phyloP scores from a whole-genome alignment of 768 basidiomycete species.

The Naganishia vishniacii region DNA sequence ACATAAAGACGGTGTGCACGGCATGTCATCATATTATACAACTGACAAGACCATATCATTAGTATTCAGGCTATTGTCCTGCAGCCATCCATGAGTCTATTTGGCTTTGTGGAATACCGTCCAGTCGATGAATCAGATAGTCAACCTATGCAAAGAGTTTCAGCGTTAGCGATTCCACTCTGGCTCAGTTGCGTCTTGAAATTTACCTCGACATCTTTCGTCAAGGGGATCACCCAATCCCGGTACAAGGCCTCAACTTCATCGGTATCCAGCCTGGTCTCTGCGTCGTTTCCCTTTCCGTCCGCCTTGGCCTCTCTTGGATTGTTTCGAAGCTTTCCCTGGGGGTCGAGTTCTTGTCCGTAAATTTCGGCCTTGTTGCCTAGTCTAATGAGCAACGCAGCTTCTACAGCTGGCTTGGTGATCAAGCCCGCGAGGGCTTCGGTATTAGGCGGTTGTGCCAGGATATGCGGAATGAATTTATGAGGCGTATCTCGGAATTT shows the following conservation, averaged over 20 bases:
- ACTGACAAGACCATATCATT: neutral
- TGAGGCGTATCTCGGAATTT: slow-evolving; percentile 85
- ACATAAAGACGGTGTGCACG: slow-evolving; percentile 4
- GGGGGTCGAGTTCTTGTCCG: slow-evolving; percentile 74
- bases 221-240: slow-evolving; percentile 91
- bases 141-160: slow-evolving; percentile 63
- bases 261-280: slow-evolving; percentile 77
- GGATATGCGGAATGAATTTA: slow-evolving; percentile 88
- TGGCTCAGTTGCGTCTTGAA: neutral
- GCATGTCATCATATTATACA: slow-evolving; percentile 1
- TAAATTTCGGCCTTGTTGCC: slow-evolving; percentile 72
- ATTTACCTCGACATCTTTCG: slow-evolving; percentile 91
- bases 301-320: slow-evolving; percentile 31
- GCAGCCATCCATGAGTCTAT: slow-evolving; percentile 59
- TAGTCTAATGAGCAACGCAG: slow-evolving; percentile 70
- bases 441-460: slow-evolving; percentile 60
- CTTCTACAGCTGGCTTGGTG: slow-evolving; percentile 95
- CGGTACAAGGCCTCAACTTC: slow-evolving; percentile 89
- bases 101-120: slow-evolving; percentile 74
- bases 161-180: slow-evolving; percentile 1
- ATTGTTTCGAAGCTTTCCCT: slow-evolving; percentile 56
- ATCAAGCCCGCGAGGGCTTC: slow-evolving; percentile 76
- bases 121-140: slow-evolving; percentile 83
- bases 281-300: slow-evolving; percentile 34
- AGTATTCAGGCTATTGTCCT: neutral